A percentile compares a stretch with the other conserved stretches of the same genome.
Conservation (phyloP, 2,329 filamentous ascomycete genomes). For the Alternaria burnsii region DNA sequence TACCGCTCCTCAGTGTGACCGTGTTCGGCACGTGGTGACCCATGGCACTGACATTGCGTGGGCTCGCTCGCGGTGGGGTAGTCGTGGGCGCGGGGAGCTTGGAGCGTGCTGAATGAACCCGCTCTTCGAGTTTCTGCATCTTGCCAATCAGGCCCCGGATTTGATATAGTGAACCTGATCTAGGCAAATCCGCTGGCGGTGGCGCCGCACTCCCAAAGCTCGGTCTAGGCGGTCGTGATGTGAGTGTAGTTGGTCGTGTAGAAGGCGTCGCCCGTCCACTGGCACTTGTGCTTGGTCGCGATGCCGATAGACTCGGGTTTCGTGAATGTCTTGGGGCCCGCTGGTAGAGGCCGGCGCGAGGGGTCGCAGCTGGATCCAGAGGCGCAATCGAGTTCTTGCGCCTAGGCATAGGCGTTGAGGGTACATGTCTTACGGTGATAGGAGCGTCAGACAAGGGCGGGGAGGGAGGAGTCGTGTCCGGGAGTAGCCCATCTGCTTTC, state of each 20-base stretch:
- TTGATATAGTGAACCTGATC: slow-evolving; percentile 82
- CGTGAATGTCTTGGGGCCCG: slow-evolving; percentile 61
- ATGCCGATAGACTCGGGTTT: slow-evolving; percentile 66
- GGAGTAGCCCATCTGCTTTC: slow-evolving; percentile 70
- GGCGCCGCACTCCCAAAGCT: slow-evolving; percentile 59
- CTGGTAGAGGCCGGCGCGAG: slow-evolving; percentile 61
- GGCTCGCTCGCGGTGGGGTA: slow-evolving; percentile 83
- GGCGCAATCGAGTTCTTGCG: slow-evolving; percentile 59
- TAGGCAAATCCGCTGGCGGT: slow-evolving; percentile 58
- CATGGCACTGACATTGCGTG: slow-evolving; percentile 65
- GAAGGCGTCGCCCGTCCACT: slow-evolving; percentile 58
- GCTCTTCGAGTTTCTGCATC: slow-evolving; percentile 94
- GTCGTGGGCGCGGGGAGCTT: slow-evolving; percentile 84
- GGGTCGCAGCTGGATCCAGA: slow-evolving; percentile 61
- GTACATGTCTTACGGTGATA: slow-evolving; percentile 56
- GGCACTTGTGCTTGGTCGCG: slow-evolving; percentile 31
- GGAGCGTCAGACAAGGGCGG: slow-evolving; percentile 92
- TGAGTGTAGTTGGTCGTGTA: slow-evolving; percentile 43
- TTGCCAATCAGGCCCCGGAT: slow-evolving; percentile 94
- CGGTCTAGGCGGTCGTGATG: slow-evolving; percentile 54
- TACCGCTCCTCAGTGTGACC: slow-evolving; percentile 71
- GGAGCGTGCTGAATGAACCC: slow-evolving; percentile 89
- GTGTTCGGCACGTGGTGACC: slow-evolving; percentile 61
- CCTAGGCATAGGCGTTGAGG: slow-evolving; percentile 52
- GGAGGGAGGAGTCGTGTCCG: slow-evolving; percentile 85